Percentiles rank a stretch among this genome's conserved stretches.
Conservation (phyloP, 768 basidiomycete genomes). For the Suillus subalutaceus region DNA sequence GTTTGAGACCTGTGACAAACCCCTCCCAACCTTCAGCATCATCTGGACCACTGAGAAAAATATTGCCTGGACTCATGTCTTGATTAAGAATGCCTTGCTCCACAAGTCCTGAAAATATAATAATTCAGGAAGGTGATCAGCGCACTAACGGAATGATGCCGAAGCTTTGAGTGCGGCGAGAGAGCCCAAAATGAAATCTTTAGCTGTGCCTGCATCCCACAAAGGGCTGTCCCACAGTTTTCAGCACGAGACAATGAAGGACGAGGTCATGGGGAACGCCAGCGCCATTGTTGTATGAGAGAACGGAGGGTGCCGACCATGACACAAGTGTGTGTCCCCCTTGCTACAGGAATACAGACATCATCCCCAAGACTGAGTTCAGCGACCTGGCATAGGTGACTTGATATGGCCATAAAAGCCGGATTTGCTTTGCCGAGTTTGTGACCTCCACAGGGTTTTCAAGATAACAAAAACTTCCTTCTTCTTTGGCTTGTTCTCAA, state of each 20-base stretch:
- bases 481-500: too few species aligned
- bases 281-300: not conserved
- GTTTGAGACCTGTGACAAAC: not conserved
- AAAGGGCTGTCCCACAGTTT: slow-evolving; percentile 22
- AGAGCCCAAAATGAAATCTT: not conserved
- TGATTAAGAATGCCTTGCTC: slow-evolving; percentile 4
- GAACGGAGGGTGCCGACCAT: not conserved
- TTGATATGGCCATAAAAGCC: not conserved
- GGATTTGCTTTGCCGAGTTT: too few species aligned
- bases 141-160: not conserved
- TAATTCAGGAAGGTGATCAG: not conserved
- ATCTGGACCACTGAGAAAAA: not conserved
- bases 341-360: not conserved
- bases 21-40: not conserved
- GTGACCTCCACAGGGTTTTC: too few species aligned
- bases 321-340: not conserved
- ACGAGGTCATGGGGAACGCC: not conserved
- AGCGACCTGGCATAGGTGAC: not conserved
- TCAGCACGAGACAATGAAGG: slow-evolving; percentile 22
- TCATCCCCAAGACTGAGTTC: not conserved
- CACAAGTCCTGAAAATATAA: not conserved
- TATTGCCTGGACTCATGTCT: slow-evolving; percentile 10
- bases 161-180: not conserved
- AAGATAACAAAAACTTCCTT: too few species aligned
- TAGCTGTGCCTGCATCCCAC: slow-evolving; percentile 15